Conservation (phyloP, 1,284 basidiomycete genomes). For the Vanrija pseudolonga region DNA sequence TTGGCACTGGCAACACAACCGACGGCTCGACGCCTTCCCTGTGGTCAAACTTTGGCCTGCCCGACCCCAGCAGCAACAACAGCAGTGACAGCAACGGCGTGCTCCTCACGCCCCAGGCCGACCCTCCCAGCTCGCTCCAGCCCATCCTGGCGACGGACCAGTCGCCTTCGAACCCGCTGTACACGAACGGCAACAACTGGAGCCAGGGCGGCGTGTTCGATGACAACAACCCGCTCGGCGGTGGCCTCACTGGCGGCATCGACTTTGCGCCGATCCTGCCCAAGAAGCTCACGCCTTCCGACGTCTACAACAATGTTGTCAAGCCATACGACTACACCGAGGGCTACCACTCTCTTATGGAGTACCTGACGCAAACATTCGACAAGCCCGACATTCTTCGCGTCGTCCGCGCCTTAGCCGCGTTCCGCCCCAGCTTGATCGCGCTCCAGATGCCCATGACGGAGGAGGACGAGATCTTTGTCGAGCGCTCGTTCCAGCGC, state of each 20-base stretch:
- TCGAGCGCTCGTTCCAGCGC: conserved; percentile 91
- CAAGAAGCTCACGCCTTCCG: conserved; percentile 17
- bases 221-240: not conserved
- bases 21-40: conserved; percentile 15
- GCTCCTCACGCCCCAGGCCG: conserved; percentile 3
- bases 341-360: conserved; percentile 91
- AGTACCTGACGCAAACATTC: conserved; percentile 83
- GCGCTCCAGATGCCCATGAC: conserved; percentile 92
- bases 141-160: conserved; percentile 6
- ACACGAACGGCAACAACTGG: conserved; percentile 4
- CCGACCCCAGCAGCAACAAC: conserved; percentile 4
- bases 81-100: not conserved
- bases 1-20: conserved; percentile 9
- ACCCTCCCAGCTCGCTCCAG: not conserved
- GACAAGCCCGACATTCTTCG: conserved; percentile 93
- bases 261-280: not conserved
- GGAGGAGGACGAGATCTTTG: conserved; percentile 88
- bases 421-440: conserved; percentile 91
- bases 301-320: conserved; percentile 16
- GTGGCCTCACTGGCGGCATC: not conserved
- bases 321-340: conserved; percentile 69
- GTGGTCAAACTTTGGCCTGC: conserved; percentile 17
- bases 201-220: not conserved
- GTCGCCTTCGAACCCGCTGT: not conserved
- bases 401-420: conserved; percentile 88